Conservation (phyloP, 2,329 filamentous ascomycete genomes). For the Fusarium guadeloupense region DNA sequence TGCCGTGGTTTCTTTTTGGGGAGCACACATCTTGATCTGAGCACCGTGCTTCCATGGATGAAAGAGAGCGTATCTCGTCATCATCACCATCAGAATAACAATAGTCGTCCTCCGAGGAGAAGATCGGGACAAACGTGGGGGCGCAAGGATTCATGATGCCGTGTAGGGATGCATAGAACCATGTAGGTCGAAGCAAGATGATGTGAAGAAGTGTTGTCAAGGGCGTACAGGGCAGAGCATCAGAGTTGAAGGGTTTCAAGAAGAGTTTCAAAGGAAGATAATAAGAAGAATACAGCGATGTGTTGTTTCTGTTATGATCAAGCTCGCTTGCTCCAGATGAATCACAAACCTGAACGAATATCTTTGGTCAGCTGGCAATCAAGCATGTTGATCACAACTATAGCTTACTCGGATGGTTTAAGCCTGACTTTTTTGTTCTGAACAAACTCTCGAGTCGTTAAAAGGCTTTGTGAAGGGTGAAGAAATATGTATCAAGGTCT, state of each 20-base stretch:
- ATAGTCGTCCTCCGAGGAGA: constrained; percentile 2
- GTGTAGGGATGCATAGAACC: neutral
- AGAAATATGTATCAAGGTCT: neutral
- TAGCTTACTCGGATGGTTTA: neutral
- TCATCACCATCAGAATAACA: neutral
- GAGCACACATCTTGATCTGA: neutral
- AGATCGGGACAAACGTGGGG: constrained; percentile 39
- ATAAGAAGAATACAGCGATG: too few species aligned
- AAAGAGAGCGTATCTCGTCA: neutral
- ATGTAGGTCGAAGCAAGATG: neutral
- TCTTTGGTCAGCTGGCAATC: neutral
- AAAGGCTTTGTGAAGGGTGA: neutral
- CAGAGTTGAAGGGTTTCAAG: neutral
- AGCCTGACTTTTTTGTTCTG: neutral
- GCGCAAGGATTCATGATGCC: constrained; percentile 45
- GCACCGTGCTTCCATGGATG: constrained; percentile 1
- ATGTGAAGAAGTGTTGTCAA: neutral
- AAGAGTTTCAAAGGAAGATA: neutral
- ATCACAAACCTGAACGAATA: neutral
- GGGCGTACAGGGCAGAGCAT: neutral
- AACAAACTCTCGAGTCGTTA: neutral
- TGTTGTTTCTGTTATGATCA: neutral
- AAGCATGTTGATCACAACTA: neutral
- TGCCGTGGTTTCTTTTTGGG: neutral
- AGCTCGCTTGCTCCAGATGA: neutral